phyloP scores from a whole-genome alignment of 495 filamentous ascomycete genomes.

The Bombardia bombarda region DNA sequence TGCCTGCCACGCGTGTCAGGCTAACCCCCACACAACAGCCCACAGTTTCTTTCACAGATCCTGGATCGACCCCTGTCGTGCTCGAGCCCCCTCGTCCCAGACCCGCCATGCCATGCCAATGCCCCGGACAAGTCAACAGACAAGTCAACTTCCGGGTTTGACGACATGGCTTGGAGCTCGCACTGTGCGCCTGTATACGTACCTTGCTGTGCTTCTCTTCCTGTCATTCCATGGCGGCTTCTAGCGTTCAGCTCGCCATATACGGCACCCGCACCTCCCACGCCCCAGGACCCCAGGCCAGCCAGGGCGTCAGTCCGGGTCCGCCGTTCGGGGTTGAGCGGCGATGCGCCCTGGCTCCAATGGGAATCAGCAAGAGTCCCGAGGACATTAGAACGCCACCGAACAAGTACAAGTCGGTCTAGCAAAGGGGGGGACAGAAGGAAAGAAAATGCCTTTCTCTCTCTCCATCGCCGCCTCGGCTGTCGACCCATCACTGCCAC shows the following conservation, averaged over 20 bases:
- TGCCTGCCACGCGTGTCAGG: too few relatives aligned
- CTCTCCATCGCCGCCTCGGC: constrained; percentile 13
- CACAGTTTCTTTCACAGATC: constrained; percentile 17
- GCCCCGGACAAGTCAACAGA: constrained; percentile 11
- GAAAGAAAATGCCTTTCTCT: constrained; percentile 13
- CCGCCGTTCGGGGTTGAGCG: constrained; percentile 15
- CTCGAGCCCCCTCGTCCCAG: constrained; percentile 16
- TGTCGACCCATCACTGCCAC: constrained; percentile 13
- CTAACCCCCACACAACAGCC: constrained; percentile 32
- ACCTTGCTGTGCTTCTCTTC: constrained; percentile 10
- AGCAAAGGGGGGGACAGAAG: constrained; percentile 4
- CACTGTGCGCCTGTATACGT: constrained; percentile 25
- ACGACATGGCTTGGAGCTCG: constrained; percentile 12
- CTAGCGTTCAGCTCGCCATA: constrained; percentile 13
- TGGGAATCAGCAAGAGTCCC: too few relatives aligned
- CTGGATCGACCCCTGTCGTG: constrained; percentile 15
- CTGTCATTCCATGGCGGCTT: constrained; percentile 2
- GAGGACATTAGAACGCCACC: constrained; percentile 21
- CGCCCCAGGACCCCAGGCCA: neutral
- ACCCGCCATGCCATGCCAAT: constrained; percentile 6
- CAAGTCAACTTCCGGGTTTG: too few relatives aligned
- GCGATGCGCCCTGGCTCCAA: constrained; percentile 8
- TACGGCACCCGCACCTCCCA: constrained; percentile 1
- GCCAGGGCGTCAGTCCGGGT: neutral
- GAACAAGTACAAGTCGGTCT: constrained; percentile 9